Conservation (phyloP, 345 rosid genomes). For the Leavenworthia alabamica region DNA sequence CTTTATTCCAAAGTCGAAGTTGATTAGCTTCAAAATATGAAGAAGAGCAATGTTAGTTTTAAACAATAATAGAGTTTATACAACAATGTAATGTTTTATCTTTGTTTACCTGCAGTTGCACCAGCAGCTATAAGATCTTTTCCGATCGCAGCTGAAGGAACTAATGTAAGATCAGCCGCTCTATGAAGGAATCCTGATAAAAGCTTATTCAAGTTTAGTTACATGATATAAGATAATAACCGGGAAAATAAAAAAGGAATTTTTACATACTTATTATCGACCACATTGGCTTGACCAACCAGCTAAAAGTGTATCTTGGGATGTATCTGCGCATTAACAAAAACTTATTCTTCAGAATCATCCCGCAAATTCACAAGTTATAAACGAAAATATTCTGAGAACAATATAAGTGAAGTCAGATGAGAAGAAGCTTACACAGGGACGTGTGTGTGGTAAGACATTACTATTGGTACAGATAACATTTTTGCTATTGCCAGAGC, state of each 20-base stretch:
- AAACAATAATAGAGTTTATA: not conserved
- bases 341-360: conserved; percentile 13
- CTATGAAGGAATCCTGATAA: conserved; percentile 86
- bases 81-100: not conserved
- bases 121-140: conserved; percentile 75
- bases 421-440: conserved; percentile 74
- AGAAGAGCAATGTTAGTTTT: conserved; percentile 13
- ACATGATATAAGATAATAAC: not conserved
- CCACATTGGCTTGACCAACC: conserved; percentile 99
- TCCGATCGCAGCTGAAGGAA: conserved; percentile 88
- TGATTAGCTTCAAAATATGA: conserved; percentile 55
- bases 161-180: conserved; percentile 96
- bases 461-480: conserved; percentile 85
- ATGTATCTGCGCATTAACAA: conserved; percentile 58
- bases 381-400: not conserved
- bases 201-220: not conserved
- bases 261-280: conserved; percentile 67
- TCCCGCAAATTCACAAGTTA: not conserved
- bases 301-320: conserved; percentile 94
- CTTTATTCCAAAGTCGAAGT: conserved; percentile 97
- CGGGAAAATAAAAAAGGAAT: not conserved
- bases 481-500: conserved; percentile 83
- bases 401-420: not conserved
- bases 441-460: conserved; percentile 99
- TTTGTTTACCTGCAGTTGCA: conserved; percentile 75